A percentile compares a stretch with the other conserved stretches of the same genome.
Evolutionary conservation across 176 grass and related monocot species (phyloP).

Genomic region (Juncus effusus): DNA sequence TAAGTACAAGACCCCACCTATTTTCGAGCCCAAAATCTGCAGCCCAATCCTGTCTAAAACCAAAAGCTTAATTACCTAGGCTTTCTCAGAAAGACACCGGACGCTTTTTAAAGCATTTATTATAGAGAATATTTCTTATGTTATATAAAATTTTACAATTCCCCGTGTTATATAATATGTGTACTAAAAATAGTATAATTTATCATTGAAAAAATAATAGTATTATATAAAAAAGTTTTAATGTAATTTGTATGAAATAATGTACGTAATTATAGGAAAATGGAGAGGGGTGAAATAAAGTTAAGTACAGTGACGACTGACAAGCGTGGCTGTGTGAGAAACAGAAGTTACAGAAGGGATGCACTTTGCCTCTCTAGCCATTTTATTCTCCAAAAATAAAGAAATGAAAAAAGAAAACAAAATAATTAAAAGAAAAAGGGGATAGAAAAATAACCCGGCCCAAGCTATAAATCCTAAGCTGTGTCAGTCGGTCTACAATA

Average conservation of each 20-base stretch:
- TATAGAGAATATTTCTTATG: not conserved
- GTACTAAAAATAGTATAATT: no score
- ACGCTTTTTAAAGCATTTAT: slow-evolving; percentile 23
- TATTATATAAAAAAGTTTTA: no score
- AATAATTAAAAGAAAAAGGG: not conserved
- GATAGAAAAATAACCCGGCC: slow-evolving; percentile 12
- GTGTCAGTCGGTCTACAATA: slow-evolving; percentile 4
- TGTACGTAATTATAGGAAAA: not conserved
- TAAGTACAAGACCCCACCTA: slow-evolving; percentile 8
- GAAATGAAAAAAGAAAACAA: not conserved
- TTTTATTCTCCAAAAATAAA: slow-evolving; percentile 15
- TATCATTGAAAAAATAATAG: no score
- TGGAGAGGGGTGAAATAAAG: slow-evolving; percentile 4
- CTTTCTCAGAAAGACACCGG: slow-evolving; percentile 27
- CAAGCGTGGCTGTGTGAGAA: slow-evolving; percentile 24
- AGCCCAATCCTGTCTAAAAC: slow-evolving; percentile 5
- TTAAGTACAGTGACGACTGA: slow-evolving; percentile 12
- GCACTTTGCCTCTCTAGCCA: slow-evolving; percentile 24
- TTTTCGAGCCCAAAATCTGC: slow-evolving; percentile 12
- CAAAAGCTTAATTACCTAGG: not conserved
- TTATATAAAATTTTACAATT: no score
- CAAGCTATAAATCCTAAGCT: slow-evolving; percentile 20
- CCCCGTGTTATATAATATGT: no score
- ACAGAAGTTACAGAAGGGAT: slow-evolving; percentile 2
- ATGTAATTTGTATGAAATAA: not conserved